Evolutionary conservation across 805 yeast genomes (phyloP).

Genomic region (Sugiyamaella americana): DNA sequence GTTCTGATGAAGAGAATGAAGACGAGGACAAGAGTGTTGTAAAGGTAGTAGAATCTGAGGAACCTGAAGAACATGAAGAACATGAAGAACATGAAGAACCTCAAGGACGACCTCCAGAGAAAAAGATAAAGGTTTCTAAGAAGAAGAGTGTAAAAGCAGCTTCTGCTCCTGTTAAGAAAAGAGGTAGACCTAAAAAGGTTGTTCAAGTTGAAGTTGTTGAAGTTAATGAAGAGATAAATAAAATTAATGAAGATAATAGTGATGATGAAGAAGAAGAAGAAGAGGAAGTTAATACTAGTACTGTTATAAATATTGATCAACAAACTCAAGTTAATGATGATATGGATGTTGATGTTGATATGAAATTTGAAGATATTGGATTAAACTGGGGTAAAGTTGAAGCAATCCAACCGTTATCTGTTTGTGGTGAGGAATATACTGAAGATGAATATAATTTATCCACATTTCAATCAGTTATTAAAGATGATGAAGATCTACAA

Average conservation of each 20-base stretch:
- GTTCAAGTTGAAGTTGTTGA: conserved; percentile 9
- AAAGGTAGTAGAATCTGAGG: neutral
- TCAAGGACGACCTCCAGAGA: conserved; percentile 29
- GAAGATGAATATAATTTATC: conserved; percentile 38
- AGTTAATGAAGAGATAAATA: conserved; percentile 18
- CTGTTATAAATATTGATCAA: no score
- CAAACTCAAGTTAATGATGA: neutral
- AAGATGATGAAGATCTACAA: conserved; percentile 69
- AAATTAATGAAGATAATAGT: neutral
- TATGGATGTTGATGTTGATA: conserved; percentile 19
- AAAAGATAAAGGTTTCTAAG: conserved; percentile 22
- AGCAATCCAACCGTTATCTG: conserved; percentile 45
- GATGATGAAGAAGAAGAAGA: neutral
- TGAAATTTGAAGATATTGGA: conserved; percentile 2
- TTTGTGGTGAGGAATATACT: conserved; percentile 39
- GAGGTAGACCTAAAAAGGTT: conserved; percentile 5
- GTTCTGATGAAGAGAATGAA: conserved; percentile 43
- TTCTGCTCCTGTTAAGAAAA: conserved; percentile 4
- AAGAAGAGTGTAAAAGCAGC: neutral
- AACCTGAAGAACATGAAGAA: neutral
- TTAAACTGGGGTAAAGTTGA: neutral
- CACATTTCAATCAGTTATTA: conserved; percentile 47
- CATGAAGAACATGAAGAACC: conserved; percentile 25
- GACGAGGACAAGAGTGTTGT: neutral
- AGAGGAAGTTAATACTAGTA: neutral